phyloP scores from a whole-genome alignment of 345 rosid genomes.

The Linum trigynum region DNA sequence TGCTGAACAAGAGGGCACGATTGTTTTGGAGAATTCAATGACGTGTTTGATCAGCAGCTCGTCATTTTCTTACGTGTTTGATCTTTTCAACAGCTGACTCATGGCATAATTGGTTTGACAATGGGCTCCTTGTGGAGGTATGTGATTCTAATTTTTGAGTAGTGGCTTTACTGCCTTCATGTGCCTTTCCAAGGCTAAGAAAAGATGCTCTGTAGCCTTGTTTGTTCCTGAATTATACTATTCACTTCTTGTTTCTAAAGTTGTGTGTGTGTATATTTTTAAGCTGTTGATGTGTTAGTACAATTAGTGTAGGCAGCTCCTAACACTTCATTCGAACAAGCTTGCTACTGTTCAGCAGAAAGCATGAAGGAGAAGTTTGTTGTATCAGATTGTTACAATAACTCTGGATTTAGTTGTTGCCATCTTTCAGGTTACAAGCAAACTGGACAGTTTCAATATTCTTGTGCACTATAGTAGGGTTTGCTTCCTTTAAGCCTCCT shows the following conservation, averaged over 20 bases:
- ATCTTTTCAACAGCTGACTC: constrained; percentile 51
- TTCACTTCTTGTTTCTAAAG: not conserved
- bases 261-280: not conserved
- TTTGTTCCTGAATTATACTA: not conserved
- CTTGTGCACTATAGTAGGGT: constrained; percentile 70
- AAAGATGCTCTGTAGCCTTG: not conserved
- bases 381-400: constrained; percentile 5
- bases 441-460: constrained; percentile 68
- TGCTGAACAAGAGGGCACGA: not conserved
- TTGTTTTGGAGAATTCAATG: not conserved
- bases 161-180: not conserved
- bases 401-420: constrained; percentile 9
- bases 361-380: too few species aligned
- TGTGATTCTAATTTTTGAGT: not conserved
- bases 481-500: constrained; percentile 19
- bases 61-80: constrained; percentile 2
- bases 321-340: too few species aligned
- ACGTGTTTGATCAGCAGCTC: not conserved
- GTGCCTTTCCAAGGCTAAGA: not conserved
- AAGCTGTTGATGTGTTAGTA: too few species aligned
- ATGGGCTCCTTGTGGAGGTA: constrained; percentile 94
- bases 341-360: too few species aligned
- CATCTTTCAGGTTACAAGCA: constrained; percentile 44
- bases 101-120: constrained; percentile 75
- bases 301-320: too few species aligned